Evolutionary conservation across 78 protist genomes (phyloP).

Genomic region (Chrysochromulina parva): DNA sequence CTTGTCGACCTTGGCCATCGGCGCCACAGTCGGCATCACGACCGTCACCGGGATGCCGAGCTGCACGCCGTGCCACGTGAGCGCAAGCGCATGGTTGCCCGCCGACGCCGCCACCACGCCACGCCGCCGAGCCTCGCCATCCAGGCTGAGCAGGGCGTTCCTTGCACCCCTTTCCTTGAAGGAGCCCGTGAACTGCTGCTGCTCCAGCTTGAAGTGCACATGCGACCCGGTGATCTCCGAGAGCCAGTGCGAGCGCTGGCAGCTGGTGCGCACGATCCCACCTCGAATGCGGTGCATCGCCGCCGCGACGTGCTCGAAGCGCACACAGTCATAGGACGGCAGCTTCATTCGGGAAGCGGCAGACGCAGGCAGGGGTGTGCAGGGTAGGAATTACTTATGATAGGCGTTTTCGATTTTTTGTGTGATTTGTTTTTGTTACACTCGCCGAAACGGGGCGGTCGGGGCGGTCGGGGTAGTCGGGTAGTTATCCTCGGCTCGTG

Average conservation of each 20-base stretch:
- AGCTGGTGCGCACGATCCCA: neutral
- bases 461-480: too few species aligned
- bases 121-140: constrained; percentile 2
- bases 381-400: too few species aligned
- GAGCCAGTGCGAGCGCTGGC: neutral
- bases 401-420: too few species aligned
- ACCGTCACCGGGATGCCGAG: constrained; percentile 68
- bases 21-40: constrained; percentile 68
- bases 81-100: constrained; percentile 84
- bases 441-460: too few species aligned
- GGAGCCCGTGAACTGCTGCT: neutral
- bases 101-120: constrained; percentile 81
- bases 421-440: too few species aligned
- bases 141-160: constrained; percentile 49
- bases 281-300: neutral
- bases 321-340: neutral
- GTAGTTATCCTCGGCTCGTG: too few species aligned
- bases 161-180: constrained; percentile 84
- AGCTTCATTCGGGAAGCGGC: too few species aligned
- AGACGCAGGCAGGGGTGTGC: too few species aligned
- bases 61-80: constrained; percentile 66
- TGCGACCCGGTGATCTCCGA: neutral
- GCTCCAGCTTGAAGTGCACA: constrained; percentile 24
- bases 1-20: constrained; percentile 43
- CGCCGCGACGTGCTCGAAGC: neutral